Base-by-base conservation (phyloP, 768 basidiomycete species). In the Trametes meyenii region DNA sequence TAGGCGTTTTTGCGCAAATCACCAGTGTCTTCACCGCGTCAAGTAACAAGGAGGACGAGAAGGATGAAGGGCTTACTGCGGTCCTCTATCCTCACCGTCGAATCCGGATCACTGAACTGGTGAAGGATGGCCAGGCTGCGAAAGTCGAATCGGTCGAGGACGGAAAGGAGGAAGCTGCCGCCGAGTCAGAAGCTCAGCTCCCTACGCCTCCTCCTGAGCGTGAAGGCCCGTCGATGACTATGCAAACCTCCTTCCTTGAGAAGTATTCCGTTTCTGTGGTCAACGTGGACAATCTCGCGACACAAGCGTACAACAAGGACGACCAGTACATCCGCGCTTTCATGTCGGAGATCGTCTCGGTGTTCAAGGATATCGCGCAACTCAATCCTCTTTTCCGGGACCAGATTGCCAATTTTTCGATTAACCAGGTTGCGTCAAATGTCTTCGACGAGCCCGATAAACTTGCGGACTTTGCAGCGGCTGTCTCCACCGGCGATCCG, bases 281-380 rank as follows among this genome's bases (percentile, higher is more conserved):
- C 59, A 88, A 90, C 64, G 88, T 97, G 35, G 86, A 87, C 26
- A 98, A 98, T 71, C 83, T 97, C 50, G 71, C 75, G 26, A 89
- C 92, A 5, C 84, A 88, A 63, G 86, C 93, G 0, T 96, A 89
- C 79, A 86, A 89, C 78, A 93, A 96, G 72, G 92, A 95, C 73
- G 89, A 95, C 75, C 95, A 97, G 73, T 90, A 96, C 73, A 89
- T 96, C 67, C 90, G 94, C 26, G 96, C 96, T 4, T 92, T 97
- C 76, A 96, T 94, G 86, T 89, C 89, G 44, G 96, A 98, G 76
- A 94, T 98, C 61, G 90, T 98, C 66, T 89, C 91, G 46, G 94
- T 96, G 40, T 98, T 98, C 85, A 98, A 98, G 79, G 96, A 98
- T 71, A 97, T 98, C 61, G 96, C 96, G 0, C 93, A 96, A 73